These are phyloP conservation scores for Fraxinus excelsior DNA, from an alignment of 257 asterid species.

Conservation along the genomic window DNA sequence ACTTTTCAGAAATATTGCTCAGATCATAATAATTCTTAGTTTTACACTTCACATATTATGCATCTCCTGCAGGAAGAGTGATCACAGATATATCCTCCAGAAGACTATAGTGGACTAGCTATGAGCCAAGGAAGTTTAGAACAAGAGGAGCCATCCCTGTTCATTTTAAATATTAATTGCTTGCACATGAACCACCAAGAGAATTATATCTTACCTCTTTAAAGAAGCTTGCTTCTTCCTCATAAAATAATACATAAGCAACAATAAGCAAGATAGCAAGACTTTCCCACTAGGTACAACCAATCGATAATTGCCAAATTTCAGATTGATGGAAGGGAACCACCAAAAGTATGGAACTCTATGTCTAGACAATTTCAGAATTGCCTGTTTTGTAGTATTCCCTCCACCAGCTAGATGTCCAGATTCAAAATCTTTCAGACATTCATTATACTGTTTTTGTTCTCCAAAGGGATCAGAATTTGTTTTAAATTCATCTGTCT, in stretches of 20 bases:
- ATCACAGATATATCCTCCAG: slow-evolving; percentile 10
- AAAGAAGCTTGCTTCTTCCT: slow-evolving; percentile 63
- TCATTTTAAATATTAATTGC: background rate
- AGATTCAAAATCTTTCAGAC: slow-evolving; percentile 39
- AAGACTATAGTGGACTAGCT: background rate
- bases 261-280: slow-evolving; percentile 47
- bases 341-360: slow-evolving; percentile 57
- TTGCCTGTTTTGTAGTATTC: slow-evolving; percentile 50
- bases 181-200: slow-evolving; percentile 2
- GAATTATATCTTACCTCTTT: slow-evolving; percentile 59
- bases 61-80: slow-evolving; percentile 2
- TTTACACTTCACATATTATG: background rate
- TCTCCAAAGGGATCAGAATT: slow-evolving; percentile 34
- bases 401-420: slow-evolving; percentile 23
- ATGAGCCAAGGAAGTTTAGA: background rate
- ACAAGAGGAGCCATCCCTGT: background rate
- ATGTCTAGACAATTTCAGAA: slow-evolving; percentile 53
- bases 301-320: slow-evolving; percentile 52
- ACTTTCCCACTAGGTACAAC: slow-evolving; percentile 66
- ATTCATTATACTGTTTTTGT: slow-evolving; percentile 32
- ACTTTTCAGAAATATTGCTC: background rate
- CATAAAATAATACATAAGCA: slow-evolving; percentile 45
- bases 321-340: slow-evolving; percentile 65
- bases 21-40: background rate
- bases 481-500: slow-evolving; percentile 33